These are phyloP conservation scores for Sclerotinia trifoliorum DNA, from an alignment of 2,329 filamentous ascomycete genomes.

Conservation along the genomic window DNA sequence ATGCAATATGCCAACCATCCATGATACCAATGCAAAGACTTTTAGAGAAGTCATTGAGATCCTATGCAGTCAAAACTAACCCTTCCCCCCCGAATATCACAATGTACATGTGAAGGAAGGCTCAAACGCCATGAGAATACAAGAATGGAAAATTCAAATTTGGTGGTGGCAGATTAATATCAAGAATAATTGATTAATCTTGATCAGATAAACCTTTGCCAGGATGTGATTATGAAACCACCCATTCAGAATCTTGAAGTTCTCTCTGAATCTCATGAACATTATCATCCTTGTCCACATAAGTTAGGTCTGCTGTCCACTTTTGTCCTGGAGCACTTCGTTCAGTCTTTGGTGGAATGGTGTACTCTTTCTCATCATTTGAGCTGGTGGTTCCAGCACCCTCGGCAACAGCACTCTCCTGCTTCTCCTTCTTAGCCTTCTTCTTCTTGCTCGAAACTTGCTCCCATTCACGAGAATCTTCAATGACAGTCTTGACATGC, in stretches of 20 bases:
- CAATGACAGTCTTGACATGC: slow-evolving; percentile 56
- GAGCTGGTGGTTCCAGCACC: slow-evolving; percentile 23
- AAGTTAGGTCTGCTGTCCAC: slow-evolving; percentile 29
- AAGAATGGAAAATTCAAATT: slow-evolving; percentile 11
- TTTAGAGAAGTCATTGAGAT: slow-evolving; percentile 12
- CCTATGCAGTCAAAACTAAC: slow-evolving; percentile 20
- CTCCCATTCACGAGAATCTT: slow-evolving; percentile 56
- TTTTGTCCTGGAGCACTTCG: slow-evolving; percentile 33
- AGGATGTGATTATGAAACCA: slow-evolving; percentile 32
- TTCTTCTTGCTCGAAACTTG: slow-evolving; percentile 50
- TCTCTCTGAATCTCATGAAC: slow-evolving; percentile 27
- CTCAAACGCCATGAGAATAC: slow-evolving; percentile 24
- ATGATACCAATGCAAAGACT: slow-evolving; percentile 22
- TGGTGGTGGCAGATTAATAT: slow-evolving; percentile 2
- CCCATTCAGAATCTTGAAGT: slow-evolving; percentile 39
- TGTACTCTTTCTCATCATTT: slow-evolving; percentile 30
- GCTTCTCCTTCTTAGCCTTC: slow-evolving; percentile 31
- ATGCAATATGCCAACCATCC: slow-evolving; percentile 23
- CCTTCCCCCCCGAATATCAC: slow-evolving; percentile 19
- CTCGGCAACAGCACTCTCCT: slow-evolving; percentile 31
- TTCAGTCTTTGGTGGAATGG: slow-evolving; percentile 27
- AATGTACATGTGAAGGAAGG: slow-evolving; percentile 21
- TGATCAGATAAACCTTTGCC: background rate
- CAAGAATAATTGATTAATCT: slow-evolving; percentile 13
- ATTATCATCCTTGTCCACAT: slow-evolving; percentile 28